Percentiles rank a stretch among this genome's conserved stretches.
phyloP scores from a whole-genome alignment of 148 eudicot species.

The Hydrangea macrophylla region DNA sequence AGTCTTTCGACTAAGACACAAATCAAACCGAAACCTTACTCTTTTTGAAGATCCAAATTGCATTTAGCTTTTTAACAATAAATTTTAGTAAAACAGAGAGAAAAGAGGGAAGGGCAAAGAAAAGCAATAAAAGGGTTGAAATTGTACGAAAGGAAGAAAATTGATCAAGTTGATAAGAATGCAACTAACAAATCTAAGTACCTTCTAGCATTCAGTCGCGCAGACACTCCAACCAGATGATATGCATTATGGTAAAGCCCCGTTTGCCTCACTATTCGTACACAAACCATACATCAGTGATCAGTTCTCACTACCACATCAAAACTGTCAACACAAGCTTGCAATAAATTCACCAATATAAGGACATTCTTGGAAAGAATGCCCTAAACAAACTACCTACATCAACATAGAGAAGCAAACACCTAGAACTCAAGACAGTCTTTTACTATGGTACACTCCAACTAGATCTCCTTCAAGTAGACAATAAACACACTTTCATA shows the following conservation, averaged over 20 bases:
- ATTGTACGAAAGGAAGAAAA: background rate
- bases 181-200: background rate
- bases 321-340: slow-evolving; percentile 16
- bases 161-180: too few relatives aligned
- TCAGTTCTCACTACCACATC: slow-evolving; percentile 3
- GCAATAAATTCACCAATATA: slow-evolving; percentile 21
- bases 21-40: too few relatives aligned
- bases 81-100: too few relatives aligned
- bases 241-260: background rate
- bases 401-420: slow-evolving; percentile 11
- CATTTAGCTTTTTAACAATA: too few relatives aligned
- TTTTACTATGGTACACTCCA: slow-evolving; percentile 19
- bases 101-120: too few relatives aligned
- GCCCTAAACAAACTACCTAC: slow-evolving; percentile 10
- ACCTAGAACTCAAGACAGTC: slow-evolving; percentile 12
- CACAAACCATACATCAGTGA: background rate
- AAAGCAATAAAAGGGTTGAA: too few relatives aligned
- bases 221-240: background rate
- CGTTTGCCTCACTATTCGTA: background rate
- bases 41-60: too few relatives aligned
- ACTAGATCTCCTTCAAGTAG: slow-evolving; percentile 17
- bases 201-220: background rate
- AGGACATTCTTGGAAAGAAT: background rate
- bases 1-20: too few relatives aligned
- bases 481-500: slow-evolving; percentile 27